Percentiles rank a stretch among this genome's conserved stretches.
These are phyloP conservation scores for Pythium plurisporium DNA, from an alignment of 352 stramenopile genomes.

Conservation along the genomic window DNA sequence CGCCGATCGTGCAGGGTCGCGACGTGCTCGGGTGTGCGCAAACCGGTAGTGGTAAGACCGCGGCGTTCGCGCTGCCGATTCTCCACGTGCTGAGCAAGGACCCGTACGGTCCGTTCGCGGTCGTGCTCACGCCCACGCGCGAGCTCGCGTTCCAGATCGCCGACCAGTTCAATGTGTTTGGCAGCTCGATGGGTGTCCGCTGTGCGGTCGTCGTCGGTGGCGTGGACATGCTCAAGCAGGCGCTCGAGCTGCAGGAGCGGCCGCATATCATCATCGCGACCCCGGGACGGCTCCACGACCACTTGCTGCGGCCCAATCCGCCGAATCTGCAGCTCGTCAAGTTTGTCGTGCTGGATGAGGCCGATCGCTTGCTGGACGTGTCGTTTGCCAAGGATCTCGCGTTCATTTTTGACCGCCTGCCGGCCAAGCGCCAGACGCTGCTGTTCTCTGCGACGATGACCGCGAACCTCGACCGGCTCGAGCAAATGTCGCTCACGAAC, in stretches of 20 bases:
- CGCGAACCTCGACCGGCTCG: constrained; percentile 82
- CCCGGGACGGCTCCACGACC: constrained; percentile 92
- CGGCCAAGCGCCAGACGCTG: constrained; percentile 90
- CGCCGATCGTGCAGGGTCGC: constrained; percentile 82
- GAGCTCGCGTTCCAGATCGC: constrained; percentile 98
- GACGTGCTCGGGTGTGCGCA: constrained; percentile 92
- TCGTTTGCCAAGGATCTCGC: constrained; percentile 86
- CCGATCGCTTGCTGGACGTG: constrained; percentile 91
- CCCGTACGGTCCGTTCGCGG: constrained; percentile 92
- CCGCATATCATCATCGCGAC: constrained; percentile 98
- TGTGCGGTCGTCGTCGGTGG: constrained; percentile 94
- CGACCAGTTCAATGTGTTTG: constrained; percentile 96
- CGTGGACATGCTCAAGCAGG: constrained; percentile 92
- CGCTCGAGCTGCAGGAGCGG: constrained; percentile 80
- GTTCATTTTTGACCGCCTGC: constrained; percentile 82
- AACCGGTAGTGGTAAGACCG: constrained; percentile 97
- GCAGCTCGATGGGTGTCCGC: constrained; percentile 88
- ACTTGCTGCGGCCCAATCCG: constrained; percentile 88
- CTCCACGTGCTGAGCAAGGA: constrained; percentile 94
- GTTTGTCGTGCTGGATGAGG: constrained; percentile 98
- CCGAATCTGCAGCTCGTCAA: constrained; percentile 88
- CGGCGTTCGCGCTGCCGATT: constrained; percentile 97
- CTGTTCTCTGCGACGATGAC: constrained; percentile 98
- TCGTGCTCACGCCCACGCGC: constrained; percentile 96
- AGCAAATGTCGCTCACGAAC: constrained; percentile 64